Evolutionary conservation across 2,329 filamentous ascomycete species (phyloP), one percentile per base, ranked within the genome.

Genomic region (Aspergillus sp.): DNA sequence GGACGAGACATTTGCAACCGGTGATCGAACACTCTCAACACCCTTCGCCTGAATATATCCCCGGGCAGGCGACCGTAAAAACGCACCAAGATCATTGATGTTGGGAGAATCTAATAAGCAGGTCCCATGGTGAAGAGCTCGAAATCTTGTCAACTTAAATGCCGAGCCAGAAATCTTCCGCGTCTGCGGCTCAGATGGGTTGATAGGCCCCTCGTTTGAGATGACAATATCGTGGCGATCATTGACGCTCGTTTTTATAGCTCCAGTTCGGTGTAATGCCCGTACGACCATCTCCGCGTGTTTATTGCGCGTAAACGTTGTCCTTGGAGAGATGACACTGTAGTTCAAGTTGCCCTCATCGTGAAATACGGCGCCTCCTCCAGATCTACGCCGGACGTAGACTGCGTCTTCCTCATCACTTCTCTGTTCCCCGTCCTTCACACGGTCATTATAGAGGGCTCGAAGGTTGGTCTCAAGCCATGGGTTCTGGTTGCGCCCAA

Each of bases 401-500:
- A 78, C 69, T 2, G 80, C 70, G 10, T 66, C 70, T 49, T 48
- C 56, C 37, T 34, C 54, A 11, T 54, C 46, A 7, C 40, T 40
- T 54, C 41, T 54, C 47, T 33, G 58, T 27, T 35, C 34, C 2
- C 43, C 33, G 11, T 35, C 39, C 10, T 37, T 49, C 35, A 50
- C 56, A 30, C 50, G 62, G 52, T 59, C 66, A 64, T 49, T 71
- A 58, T 57, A 69, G 58, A 95, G 71, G 1, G 81, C 73, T 33
- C 70, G 70, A 7, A 96, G 76, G 62, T 95, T 88, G 49, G 88
- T 83, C 71, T 98, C 93, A 7, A 88, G 76, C 93, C 91, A 98
- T 42, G 93, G 93, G 65, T 98, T 98, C 71, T 98, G 93, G 65
- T 98, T 98, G 47, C 93, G 83, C 35, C 93, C 93, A 54, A 98